A percentile compares a stretch with the other conserved stretches of the same genome.
Conservation (phyloP, 2,329 filamentous ascomycete species). For the Talaromyces sp. region DNA sequence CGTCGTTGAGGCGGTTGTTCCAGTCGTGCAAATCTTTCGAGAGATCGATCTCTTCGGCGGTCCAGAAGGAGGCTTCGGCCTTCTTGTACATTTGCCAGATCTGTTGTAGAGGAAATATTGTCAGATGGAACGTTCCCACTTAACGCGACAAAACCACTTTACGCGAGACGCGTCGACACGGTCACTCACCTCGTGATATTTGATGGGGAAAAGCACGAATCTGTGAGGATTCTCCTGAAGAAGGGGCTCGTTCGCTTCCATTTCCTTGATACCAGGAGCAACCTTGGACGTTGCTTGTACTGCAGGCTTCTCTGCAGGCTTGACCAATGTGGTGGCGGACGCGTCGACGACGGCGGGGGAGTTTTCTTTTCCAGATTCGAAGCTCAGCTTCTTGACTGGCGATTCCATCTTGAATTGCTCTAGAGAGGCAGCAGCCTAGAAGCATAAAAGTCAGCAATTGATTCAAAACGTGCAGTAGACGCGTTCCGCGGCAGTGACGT, state of each 20-base stretch:
- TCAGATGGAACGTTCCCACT: slow-evolving; percentile 36
- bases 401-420: slow-evolving; percentile 91
- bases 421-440: slow-evolving; percentile 79
- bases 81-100: slow-evolving; percentile 99
- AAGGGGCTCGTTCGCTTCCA: slow-evolving; percentile 82
- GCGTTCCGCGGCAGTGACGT: slow-evolving; percentile 28
- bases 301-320: slow-evolving; percentile 50
- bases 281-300: slow-evolving; percentile 37
- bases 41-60: slow-evolving; percentile 97
- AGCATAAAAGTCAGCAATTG: slow-evolving; percentile 35
- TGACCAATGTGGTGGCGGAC: slow-evolving; percentile 56
- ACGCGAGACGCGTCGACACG: slow-evolving; percentile 62
- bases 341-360: slow-evolving; percentile 53
- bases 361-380: slow-evolving; percentile 80
- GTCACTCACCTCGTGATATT: slow-evolving; percentile 92
- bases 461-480: slow-evolving; percentile 30
- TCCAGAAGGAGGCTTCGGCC: slow-evolving; percentile 99
- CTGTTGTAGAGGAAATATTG: slow-evolving; percentile 48
- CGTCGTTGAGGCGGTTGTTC: slow-evolving; percentile 95
- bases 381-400: slow-evolving; percentile 84
- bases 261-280: slow-evolving; percentile 57
- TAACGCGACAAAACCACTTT: slow-evolving; percentile 50
- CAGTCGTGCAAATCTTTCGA: slow-evolving; percentile 99
- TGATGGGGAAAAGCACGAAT: slow-evolving; percentile 97
- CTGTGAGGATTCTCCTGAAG: slow-evolving; percentile 93